These are phyloP conservation scores for Pseudopithomyces maydicus DNA, from an alignment of 2,329 filamentous ascomycete species.

Conservation along the genomic window DNA sequence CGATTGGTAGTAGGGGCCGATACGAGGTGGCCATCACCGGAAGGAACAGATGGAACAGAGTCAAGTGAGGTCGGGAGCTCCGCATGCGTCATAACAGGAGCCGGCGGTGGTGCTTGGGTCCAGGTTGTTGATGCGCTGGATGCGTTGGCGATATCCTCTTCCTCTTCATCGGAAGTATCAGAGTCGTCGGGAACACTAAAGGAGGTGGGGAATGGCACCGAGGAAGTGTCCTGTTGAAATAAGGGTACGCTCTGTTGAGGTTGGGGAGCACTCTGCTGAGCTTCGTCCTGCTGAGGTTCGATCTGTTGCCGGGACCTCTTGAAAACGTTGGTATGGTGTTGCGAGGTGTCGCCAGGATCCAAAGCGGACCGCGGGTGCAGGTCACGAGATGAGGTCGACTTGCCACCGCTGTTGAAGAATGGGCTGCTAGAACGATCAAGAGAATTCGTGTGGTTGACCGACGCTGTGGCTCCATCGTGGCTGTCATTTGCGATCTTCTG, in stretches of 20 bases:
- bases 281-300: no score
- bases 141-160: slow-evolving; percentile 10
- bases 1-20: slow-evolving; percentile 23
- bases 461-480: slow-evolving; percentile 17
- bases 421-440: slow-evolving; percentile 9
- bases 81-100: slow-evolving; percentile 41
- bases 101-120: slow-evolving; percentile 42
- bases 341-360: slow-evolving; percentile 18
- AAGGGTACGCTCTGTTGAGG: no score
- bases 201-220: slow-evolving; percentile 11
- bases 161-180: slow-evolving; percentile 16
- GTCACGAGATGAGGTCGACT: slow-evolving; percentile 27
- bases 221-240: slow-evolving; percentile 16
- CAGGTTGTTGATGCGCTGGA: slow-evolving; percentile 23
- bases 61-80: slow-evolving; percentile 27
- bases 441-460: slow-evolving; percentile 25
- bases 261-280: slow-evolving; percentile 13
- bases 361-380: slow-evolving; percentile 36
- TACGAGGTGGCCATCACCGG: background rate
- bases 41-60: slow-evolving; percentile 6
- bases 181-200: slow-evolving; percentile 31
- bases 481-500: slow-evolving; percentile 21
- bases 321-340: slow-evolving; percentile 38
- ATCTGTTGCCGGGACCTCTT: slow-evolving; percentile 25
- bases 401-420: slow-evolving; percentile 28